Evolutionary conservation across 2,329 filamentous ascomycete genomes (phyloP), one percentile per base, ranked within the genome.

Genomic region (Monilinia fructigena): DNA sequence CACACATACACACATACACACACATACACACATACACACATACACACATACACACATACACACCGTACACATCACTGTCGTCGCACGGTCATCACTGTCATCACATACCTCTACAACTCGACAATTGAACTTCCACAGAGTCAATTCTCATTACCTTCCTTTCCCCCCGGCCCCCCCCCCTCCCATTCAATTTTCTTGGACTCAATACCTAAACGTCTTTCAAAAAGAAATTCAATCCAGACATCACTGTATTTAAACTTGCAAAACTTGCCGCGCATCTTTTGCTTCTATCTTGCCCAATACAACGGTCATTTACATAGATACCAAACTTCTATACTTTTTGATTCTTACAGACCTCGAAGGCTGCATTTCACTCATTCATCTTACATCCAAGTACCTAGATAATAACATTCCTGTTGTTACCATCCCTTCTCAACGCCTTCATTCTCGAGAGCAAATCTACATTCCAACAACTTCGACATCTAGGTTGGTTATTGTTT

Each of bases 111-210:
- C 4, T 8, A 35, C 31, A 35, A 35, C 31, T 35, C 31, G 31
- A 35, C 31, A 6, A 35, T 35, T 35, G 31, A 35, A 35, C 31
- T 35, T 35, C 31, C 31, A 35, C 31, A 6, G 7, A 35, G 31
- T 35, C 31, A 35, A 35, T 35, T 35, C 31, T 35, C 31, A 35
- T 31, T 8, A 35, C 31, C 31, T 35, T 35, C 31, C 31, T 35
- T 35, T 28, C 38, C 40, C n/a, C 8, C 10, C 38, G n/a, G n/a
- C 7, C 23, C 23, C 23, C 23, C 23, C 50, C 47, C 47, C 23
- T 50, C 38, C 48, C 10, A 38, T 26, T 40, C 38, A 12, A 45
- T 63, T 26, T 26, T 63, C 61, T 56, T 63, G 61, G 61, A 16
- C 61, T 35, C 5, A 35, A 35, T 3, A 35, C 31, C 16, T 7